Percentiles rank a stretch among this genome's conserved stretches.
Conservation (phyloP, 495 filamentous ascomycete genomes). For the Glutinoglossum americanum region DNA sequence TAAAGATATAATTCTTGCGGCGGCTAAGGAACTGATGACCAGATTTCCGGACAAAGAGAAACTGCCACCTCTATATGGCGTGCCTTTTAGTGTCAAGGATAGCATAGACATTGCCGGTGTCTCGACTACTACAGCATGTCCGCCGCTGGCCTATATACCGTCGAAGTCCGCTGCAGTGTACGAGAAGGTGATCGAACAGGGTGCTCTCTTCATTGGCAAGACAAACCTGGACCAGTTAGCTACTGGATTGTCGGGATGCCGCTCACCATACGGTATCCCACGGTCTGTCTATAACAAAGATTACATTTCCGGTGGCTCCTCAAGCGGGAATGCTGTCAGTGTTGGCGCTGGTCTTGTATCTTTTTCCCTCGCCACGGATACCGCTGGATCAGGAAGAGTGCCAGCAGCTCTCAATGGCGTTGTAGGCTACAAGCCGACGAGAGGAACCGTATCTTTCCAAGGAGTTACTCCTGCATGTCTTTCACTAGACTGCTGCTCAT, state of each 20-base stretch:
- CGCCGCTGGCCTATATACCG: conserved; percentile 28
- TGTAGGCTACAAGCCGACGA: conserved; percentile 47
- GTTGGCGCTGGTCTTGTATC: conserved; percentile 35
- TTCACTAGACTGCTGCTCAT: conserved; percentile 38
- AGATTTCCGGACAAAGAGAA: conserved; percentile 22
- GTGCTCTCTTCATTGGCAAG: conserved; percentile 43
- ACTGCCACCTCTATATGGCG: conserved; percentile 35
- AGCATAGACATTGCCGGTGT: conserved; percentile 36
- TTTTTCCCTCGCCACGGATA: conserved; percentile 42
- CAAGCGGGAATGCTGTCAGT: conserved; percentile 34
- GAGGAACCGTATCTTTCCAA: conserved; percentile 33
- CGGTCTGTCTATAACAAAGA: conserved; percentile 27
- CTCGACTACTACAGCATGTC: conserved; percentile 37
- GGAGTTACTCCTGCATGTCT: conserved; percentile 39
- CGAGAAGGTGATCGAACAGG: conserved; percentile 18
- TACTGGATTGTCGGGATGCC: conserved; percentile 36
- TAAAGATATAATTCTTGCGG: conserved; percentile 18
- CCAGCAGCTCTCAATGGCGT: conserved; percentile 42
- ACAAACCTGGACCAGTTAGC: conserved; percentile 48
- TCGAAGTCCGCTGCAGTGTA: conserved; percentile 19
- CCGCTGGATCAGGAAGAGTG: conserved; percentile 41
- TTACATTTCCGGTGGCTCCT: conserved; percentile 44
- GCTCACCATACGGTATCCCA: conserved; percentile 38
- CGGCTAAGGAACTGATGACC: conserved; percentile 21
- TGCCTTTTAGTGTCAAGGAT: conserved; percentile 45